Base-by-base conservation (phyloP, 768 basidiomycete genomes). In the Mycena polygramma region DNA sequence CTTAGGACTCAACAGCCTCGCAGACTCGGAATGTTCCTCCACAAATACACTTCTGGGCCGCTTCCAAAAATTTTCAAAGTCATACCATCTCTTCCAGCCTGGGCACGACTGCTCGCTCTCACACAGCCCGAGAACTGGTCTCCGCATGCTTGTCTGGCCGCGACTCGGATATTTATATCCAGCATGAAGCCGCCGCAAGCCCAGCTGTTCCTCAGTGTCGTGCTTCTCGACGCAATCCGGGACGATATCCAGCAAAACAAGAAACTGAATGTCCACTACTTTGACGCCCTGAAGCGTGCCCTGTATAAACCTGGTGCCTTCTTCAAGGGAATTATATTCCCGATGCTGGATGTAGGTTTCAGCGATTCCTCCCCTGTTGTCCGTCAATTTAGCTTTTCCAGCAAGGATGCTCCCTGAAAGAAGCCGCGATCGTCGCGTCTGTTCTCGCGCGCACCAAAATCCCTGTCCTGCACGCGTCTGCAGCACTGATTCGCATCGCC, bases 41-140 rank as follows among this genome's bases (percentile, higher is more conserved):
- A 88, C 51, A 91, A 91, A 65, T 98, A 99, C 85, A 95, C 93
- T 75, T 96, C 96, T 17, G 97, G 97, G 0, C 91, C 96, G 1
- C 87, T 99, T 1, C 98, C 98, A 37, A 99, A 99, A 83, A 87
- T 96, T 4, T 97, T 99, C 90, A 99, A 99, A 85, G 93, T 99
- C 70, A 94, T 99, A 54, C 98, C 98, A 24, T 93, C 97, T 14
- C 90, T 98, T 30, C 94, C 95, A 4, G 92, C 94, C 69, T 99
- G 98, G 98, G 96, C 97, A 13, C 93, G 96, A 57, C 91, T 99
- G 71, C 89, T 99, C 52, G 95, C 97, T 35, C 88, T 99, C 53
- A 99, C 98, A 17, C 87, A 88, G 63, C 98, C 98, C 1, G 92
- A 96, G 81, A 88, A 91, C 75, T 99, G 98, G 98, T 94, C 95